These are phyloP conservation scores for Fusarium aywerte DNA, from an alignment of 2,329 filamentous ascomycete genomes.

Conservation along the genomic window DNA sequence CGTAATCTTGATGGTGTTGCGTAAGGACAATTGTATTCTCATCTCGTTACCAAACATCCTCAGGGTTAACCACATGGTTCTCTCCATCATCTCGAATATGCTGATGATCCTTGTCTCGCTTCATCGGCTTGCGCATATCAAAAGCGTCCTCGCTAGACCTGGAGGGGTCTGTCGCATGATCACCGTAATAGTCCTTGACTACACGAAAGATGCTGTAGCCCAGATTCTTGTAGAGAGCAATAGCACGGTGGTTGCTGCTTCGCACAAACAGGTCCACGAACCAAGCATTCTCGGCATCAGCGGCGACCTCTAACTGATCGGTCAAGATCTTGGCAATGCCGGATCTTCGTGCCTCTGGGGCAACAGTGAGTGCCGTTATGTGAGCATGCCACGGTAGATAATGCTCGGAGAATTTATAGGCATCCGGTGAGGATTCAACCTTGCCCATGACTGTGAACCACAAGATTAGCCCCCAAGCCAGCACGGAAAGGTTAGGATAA, in stretches of 20 bases:
- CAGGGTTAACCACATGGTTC: slow-evolving; percentile 78
- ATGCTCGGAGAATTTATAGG: slow-evolving; percentile 80
- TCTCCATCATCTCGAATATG: slow-evolving; percentile 86
- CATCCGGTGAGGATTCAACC: slow-evolving; percentile 84
- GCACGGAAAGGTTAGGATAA: slow-evolving; percentile 4
- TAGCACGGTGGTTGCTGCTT: slow-evolving; percentile 86
- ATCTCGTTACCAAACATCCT: slow-evolving; percentile 79
- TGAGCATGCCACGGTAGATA: slow-evolving; percentile 99
- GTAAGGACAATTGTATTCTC: slow-evolving; percentile 7
- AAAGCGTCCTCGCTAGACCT: slow-evolving; percentile 84
- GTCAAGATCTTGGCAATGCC: slow-evolving; percentile 89
- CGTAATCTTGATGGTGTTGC: slow-evolving; percentile 56
- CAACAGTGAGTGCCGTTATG: slow-evolving; percentile 94
- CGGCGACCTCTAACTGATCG: slow-evolving; percentile 81
- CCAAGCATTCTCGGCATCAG: slow-evolving; percentile 86
- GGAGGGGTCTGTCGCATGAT: slow-evolving; percentile 75
- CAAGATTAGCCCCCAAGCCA: slow-evolving; percentile 42
- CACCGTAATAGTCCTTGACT: slow-evolving; percentile 92
- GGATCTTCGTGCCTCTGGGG: slow-evolving; percentile 83
- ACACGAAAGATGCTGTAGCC: slow-evolving; percentile 91
- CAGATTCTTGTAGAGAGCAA: slow-evolving; percentile 88
- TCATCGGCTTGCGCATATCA: slow-evolving; percentile 95
- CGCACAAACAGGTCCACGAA: slow-evolving; percentile 97
- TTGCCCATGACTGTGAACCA: slow-evolving; percentile 91
- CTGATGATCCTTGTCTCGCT: slow-evolving; percentile 78